These are phyloP conservation scores for Filosporella fistucella DNA, from an alignment of 495 filamentous ascomycete species.

Conservation along the genomic window DNA sequence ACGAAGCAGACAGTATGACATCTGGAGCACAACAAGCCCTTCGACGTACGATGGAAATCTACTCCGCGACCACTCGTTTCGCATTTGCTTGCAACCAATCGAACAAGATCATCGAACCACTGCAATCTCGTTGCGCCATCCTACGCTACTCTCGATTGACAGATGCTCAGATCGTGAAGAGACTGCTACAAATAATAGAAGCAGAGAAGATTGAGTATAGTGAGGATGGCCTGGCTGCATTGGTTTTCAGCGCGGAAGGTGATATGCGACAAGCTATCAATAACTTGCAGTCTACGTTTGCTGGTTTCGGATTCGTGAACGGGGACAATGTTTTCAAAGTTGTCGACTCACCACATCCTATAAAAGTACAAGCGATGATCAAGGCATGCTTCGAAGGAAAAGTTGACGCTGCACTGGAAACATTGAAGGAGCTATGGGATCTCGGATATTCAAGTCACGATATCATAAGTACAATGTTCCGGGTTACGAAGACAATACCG, in stretches of 20 bases:
- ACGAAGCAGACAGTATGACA: constrained; percentile 98
- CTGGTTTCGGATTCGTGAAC: constrained; percentile 95
- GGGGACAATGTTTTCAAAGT: constrained; percentile 99
- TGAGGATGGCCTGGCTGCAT: constrained; percentile 90
- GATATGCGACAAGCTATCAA: constrained; percentile 99
- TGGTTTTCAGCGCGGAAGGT: constrained; percentile 95
- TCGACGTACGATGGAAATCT: constrained; percentile 98
- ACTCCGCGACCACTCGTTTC: constrained; percentile 92
- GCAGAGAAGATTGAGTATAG: constrained; percentile 82
- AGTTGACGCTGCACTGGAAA: constrained; percentile 80
- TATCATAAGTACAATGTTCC: constrained; percentile 98
- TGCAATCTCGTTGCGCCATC: constrained; percentile 95
- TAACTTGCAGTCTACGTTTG: constrained; percentile 90
- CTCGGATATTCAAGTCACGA: constrained; percentile 95
- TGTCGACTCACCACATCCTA: constrained; percentile 92
- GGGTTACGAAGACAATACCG: constrained; percentile 91
- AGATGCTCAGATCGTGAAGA: constrained; percentile 85
- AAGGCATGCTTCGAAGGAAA: constrained; percentile 93
- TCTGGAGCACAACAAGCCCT: constrained; percentile 93
- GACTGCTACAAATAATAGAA: constrained; percentile 85
- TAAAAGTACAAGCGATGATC: constrained; percentile 97
- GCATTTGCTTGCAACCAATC: constrained; percentile 98
- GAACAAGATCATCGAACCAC: constrained; percentile 98
- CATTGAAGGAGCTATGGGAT: constrained; percentile 86
- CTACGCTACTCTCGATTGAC: constrained; percentile 90